phyloP scores from a whole-genome alignment of 352 stramenopile species.

The Pythium graminicola region DNA sequence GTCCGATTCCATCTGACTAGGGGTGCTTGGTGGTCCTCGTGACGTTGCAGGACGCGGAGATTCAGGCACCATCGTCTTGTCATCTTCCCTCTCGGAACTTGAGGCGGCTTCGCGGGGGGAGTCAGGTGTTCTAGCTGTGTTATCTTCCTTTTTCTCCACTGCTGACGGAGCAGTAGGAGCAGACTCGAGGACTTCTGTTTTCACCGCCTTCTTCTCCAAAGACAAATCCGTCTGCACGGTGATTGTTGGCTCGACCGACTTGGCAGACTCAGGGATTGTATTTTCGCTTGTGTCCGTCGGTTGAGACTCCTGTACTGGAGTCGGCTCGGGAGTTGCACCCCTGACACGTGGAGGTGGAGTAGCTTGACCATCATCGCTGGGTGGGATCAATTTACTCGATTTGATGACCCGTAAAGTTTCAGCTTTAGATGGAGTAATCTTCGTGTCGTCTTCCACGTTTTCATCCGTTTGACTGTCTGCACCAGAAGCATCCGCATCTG shows the following conservation, averaged over 20 bases:
- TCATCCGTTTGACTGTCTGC: conserved; percentile 9
- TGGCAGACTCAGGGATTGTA: neutral
- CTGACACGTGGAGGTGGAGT: no score
- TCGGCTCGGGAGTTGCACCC: no score
- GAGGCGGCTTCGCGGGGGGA: no score
- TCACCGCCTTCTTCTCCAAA: no score
- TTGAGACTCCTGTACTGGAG: neutral
- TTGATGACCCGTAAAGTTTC: neutral
- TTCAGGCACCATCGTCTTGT: neutral
- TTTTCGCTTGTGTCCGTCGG: neutral
- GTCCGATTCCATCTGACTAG: conserved; percentile 8
- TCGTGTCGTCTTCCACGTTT: neutral
- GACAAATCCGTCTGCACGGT: no score
- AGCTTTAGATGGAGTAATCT: neutral
- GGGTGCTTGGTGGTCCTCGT: neutral
- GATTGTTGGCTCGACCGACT: neutral
- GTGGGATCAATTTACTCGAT: no score
- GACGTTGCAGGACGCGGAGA: neutral
- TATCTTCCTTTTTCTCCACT: no score
- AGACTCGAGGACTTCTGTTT: no score
- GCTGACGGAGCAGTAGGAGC: neutral
- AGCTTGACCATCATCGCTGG: no score
- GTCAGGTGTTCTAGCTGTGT: no score
- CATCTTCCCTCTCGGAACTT: neutral
- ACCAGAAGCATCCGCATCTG: conserved; percentile 11